Evolutionary conservation across 768 basidiomycete genomes (phyloP), one percentile per base, ranked within the genome.

Genomic region (Suillus subalutaceus): DNA sequence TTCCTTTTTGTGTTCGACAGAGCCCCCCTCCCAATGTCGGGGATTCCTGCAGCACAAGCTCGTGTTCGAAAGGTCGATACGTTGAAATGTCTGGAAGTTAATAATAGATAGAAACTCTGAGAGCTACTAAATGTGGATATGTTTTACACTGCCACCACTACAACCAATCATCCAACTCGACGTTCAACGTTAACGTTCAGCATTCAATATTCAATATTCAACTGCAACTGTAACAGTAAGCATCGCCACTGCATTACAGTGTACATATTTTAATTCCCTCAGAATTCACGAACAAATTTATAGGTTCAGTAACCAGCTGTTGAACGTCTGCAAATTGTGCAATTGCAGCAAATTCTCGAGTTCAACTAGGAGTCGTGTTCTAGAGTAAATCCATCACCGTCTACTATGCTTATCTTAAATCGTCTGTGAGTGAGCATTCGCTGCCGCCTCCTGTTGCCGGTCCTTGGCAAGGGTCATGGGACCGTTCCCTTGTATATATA

Each of bases 401-500:
- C 38, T 20, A 10, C 15, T 18, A 18, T 38, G 38, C 58, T 60
- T 41, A 60, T 60, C 26, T 41, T 30, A 30, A 26, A 26, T 30
- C 7, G 26, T 18, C 18, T 41, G 40, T 38, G 5, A 20, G 58
- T 59, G 9, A 59, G 18, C 40, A 18, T 41, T 38, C 10, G 10
- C 38, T 23, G 15, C 37, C n/a, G n/a, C 23, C 16, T 26, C 37
- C 32, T 23, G 38, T 38, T 58, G 10, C 23, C 58, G 26, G 40
- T 59, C 23, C 38, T 18, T 18, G 30, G 20, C 20, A n/a, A 60
- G 26, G 41, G 20, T 60, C 59, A 43, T 43, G 59, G 41, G 59
- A 60, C 59, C 30, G 18, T 12, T 32, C 41, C 59, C 26, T 60
- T 9, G 26, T 60, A 30, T 60, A 60, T 60, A 60, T 60, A 60